These are phyloP conservation scores for Gnomoniopsis sp. DNA, from an alignment of 2,329 filamentous ascomycete species.

Conservation along the genomic window DNA sequence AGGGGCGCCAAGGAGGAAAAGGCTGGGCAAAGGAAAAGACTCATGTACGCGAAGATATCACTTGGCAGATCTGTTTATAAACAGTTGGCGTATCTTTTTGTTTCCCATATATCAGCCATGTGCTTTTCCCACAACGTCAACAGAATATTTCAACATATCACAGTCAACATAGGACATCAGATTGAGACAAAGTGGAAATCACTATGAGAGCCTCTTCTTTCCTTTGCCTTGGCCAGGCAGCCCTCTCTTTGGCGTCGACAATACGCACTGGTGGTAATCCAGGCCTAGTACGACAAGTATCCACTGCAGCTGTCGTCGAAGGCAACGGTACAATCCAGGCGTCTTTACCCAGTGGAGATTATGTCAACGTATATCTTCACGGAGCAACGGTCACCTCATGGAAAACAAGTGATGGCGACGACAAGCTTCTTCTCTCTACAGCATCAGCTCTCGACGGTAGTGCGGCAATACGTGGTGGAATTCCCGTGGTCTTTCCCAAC, in stretches of 20 bases:
- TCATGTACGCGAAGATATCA: background rate
- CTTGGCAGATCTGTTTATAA: background rate
- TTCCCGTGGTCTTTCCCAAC: conserved; percentile 7
- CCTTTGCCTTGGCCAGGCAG: background rate
- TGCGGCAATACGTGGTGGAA: conserved; percentile 9
- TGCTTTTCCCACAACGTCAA: background rate
- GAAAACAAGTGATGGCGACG: conserved; percentile 8
- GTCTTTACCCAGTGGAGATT: conserved; percentile 4
- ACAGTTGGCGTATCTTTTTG: background rate
- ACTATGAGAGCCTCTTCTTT: background rate
- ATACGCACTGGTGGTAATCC: background rate
- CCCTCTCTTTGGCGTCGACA: background rate
- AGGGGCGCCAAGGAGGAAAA: background rate
- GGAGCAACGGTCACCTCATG: conserved; percentile 10
- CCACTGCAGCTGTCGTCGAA: background rate
- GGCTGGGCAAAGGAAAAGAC: background rate
- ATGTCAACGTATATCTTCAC: conserved; percentile 4
- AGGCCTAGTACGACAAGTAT: background rate
- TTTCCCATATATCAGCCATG: background rate
- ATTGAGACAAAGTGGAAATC: background rate
- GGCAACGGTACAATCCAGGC: conserved; percentile 3
- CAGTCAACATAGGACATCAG: no score
- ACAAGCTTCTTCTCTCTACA: conserved; percentile 8
- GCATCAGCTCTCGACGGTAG: conserved; percentile 7
- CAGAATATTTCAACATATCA: background rate